Evolutionary conservation across 768 basidiomycete species (phyloP).

Genomic region (Rhodotorula paludigena): DNA sequence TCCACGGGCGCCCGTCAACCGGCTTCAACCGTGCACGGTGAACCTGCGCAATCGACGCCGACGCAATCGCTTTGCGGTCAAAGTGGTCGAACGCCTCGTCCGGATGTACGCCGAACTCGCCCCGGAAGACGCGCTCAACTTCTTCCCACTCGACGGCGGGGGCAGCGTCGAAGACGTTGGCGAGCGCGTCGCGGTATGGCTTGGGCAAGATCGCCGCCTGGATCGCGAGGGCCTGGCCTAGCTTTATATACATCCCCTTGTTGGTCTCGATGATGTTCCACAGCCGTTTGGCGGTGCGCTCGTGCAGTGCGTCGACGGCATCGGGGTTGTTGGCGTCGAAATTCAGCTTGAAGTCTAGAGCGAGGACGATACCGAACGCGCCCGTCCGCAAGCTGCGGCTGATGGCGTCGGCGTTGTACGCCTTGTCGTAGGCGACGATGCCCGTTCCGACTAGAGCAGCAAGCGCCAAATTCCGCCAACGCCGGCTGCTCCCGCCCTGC

Average conservation of each 20-base stretch:
- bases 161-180: conserved; percentile 78
- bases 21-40: conserved; percentile 64
- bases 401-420: conserved; percentile 27
- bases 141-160: conserved; percentile 73
- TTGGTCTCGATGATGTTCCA: conserved; percentile 72
- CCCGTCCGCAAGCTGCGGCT: conserved; percentile 17
- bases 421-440: conserved; percentile 26
- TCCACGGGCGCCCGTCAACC: conserved; percentile 28
- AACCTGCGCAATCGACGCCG: conserved; percentile 88
- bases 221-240: conserved; percentile 67
- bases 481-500: no score
- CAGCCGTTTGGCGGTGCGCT: conserved; percentile 73
- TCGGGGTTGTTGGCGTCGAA: conserved; percentile 65
- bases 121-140: conserved; percentile 51
- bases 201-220: conserved; percentile 79
- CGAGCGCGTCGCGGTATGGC: conserved; percentile 69
- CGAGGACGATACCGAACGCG: conserved; percentile 56
- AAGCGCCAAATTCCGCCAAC: no score
- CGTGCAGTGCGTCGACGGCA: conserved; percentile 71
- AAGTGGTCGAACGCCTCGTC: conserved; percentile 73
- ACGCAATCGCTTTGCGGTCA: conserved; percentile 69
- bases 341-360: conserved; percentile 80
- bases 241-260: conserved; percentile 76
- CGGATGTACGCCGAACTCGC: conserved; percentile 66
- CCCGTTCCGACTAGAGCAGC: no score